A percentile compares a stretch with the other conserved stretches of the same genome.
Conservation (phyloP, 306 rosid species). For the Ammopiptanthus mongolicus region DNA sequence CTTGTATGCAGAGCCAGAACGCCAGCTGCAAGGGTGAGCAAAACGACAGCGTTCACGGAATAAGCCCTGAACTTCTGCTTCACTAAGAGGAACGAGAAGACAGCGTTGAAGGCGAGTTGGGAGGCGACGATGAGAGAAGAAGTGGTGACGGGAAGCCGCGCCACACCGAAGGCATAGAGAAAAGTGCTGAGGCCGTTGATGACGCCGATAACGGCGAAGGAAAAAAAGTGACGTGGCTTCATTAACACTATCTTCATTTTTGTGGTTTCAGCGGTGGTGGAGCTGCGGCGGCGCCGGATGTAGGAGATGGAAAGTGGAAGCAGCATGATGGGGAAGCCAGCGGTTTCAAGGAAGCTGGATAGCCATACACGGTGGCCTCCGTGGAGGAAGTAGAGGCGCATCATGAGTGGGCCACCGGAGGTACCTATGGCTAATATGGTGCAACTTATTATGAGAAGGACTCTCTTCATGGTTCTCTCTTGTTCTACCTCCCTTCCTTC, state of each 20-base stretch:
- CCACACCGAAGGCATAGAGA: conserved; percentile 59
- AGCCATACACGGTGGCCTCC: conserved; percentile 78
- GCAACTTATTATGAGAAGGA: conserved; percentile 45
- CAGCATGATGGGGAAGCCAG: conserved; percentile 60
- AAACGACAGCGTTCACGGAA: conserved; percentile 50
- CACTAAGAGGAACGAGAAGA: conserved; percentile 38
- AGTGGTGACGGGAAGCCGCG: conserved; percentile 62
- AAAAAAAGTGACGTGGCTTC: conserved; percentile 33
- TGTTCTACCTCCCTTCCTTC: not conserved
- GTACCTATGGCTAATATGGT: conserved; percentile 36
- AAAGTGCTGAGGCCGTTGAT: conserved; percentile 61
- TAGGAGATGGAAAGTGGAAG: conserved; percentile 39
- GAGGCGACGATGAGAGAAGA: conserved; percentile 49
- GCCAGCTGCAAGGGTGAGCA: conserved; percentile 56
- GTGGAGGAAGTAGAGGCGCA: conserved; percentile 70
- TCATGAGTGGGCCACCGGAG: conserved; percentile 56
- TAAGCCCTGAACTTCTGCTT: conserved; percentile 58
- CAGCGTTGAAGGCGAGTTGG: conserved; percentile 69
- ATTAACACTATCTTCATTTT: conserved; percentile 18
- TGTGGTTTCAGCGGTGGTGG: not conserved
- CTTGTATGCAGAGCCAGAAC: conserved; percentile 56
- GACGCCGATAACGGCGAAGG: conserved; percentile 43
- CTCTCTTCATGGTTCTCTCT: conserved; percentile 14
- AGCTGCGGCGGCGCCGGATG: conserved; percentile 29
- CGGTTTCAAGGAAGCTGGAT: conserved; percentile 55